phyloP scores from a whole-genome alignment of 805 yeast species.

The Pichia heedii region DNA sequence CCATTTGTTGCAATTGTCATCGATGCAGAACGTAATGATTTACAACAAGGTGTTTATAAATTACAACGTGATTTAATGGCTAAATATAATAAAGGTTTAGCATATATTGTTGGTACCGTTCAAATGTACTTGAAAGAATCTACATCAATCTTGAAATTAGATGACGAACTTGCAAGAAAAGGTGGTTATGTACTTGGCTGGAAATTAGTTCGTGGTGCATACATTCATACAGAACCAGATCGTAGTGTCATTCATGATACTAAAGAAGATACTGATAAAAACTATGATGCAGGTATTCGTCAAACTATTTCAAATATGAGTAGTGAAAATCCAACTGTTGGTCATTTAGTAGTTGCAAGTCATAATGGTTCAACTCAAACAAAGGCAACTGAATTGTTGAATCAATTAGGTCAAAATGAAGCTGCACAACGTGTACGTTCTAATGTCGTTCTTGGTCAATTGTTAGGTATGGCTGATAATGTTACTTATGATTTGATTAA shows the following conservation, averaged over 20 bases:
- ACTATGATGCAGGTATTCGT: slow-evolving; percentile 64
- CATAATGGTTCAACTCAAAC: slow-evolving; percentile 78
- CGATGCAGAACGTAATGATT: slow-evolving; percentile 85
- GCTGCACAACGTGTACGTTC: slow-evolving; percentile 25
- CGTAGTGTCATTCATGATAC: slow-evolving; percentile 66
- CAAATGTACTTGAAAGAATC: slow-evolving; percentile 85
- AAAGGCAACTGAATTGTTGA: slow-evolving; percentile 53
- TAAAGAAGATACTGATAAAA: slow-evolving; percentile 71
- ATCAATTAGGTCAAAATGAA: slow-evolving; percentile 10
- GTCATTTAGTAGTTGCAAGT: slow-evolving; percentile 83
- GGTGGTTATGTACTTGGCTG: slow-evolving; percentile 67
- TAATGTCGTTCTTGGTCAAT: slow-evolving; percentile 79
- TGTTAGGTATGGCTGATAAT: slow-evolving; percentile 93
- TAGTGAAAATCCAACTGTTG: slow-evolving; percentile 36
- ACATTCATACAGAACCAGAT: slow-evolving; percentile 79
- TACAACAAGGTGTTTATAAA: slow-evolving; percentile 87
- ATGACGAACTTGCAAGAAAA: slow-evolving; percentile 53
- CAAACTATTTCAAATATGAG: slow-evolving; percentile 52
- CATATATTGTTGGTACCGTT: slow-evolving; percentile 79
- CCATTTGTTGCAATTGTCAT: slow-evolving; percentile 73
- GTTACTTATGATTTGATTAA: slow-evolving; percentile 66
- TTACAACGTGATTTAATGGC: slow-evolving; percentile 75
- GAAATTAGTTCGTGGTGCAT: slow-evolving; percentile 93
- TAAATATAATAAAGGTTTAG: slow-evolving; percentile 56
- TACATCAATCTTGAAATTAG: slow-evolving; percentile 48